Evolutionary conservation across 306 rosid genomes (phyloP), one percentile per base, ranked within the genome.

Genomic region (Quercus variabilis): DNA sequence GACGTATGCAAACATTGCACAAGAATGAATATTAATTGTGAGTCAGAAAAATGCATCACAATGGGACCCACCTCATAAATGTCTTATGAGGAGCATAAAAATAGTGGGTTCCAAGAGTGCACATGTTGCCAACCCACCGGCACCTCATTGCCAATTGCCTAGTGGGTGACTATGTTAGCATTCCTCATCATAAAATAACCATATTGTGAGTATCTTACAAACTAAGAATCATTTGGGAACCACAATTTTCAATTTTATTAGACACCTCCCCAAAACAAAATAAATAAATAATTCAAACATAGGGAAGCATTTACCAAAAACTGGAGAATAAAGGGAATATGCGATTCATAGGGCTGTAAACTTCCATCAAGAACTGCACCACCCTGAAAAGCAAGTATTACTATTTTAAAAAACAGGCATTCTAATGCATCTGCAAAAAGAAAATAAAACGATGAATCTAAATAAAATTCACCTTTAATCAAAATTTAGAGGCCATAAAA

Each of bases 251-350:
- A 78, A 78, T 23, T 33, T 87, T 71, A 68, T 38, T 38, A 38
- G 3, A 38, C 43, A 38, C 3, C 43, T 10, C 43, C 10, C 43
- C 6, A 38, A 38, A 33, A 38, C 55, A 67, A 6, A 76, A 15
- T 51, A 75, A 72, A 43, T 62, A 8, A 58, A 78, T 65, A 33
- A 73, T 70, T 75, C 25, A 52, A 65, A 30, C 18, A 21, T 18
- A 51, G 14, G 43, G 58, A 75, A 64, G 59, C 64, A 64, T 81
- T 76, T 86, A 88, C 91, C 89, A 86, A 28, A 80, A 88, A 88
- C 83, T 88, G 89, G 78, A 88, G 46, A 38, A 38, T 38, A 7
- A 38, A 38, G 46, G 46, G 46, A 38, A 38, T 38, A 38, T 38
- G 46, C 10, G 46, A 38, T 38, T 38, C 46, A 38, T 38, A 38